Conservation (phyloP, 345 rosid species). For the Eucalyptus sp. region DNA sequence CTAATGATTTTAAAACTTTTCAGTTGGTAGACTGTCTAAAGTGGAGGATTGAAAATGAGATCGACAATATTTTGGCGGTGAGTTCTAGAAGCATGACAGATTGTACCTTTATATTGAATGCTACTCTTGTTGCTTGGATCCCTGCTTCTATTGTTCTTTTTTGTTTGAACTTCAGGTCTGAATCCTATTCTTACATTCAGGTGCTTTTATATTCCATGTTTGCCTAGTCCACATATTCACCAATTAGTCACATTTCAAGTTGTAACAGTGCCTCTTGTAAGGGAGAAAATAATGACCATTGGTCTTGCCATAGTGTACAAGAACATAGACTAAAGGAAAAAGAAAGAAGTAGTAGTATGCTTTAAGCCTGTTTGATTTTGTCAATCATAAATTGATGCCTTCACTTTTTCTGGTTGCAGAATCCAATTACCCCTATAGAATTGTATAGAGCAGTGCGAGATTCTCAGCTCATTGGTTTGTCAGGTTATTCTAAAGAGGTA, state of each 20-base stretch:
- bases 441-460: constrained; percentile 78
- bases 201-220: background rate
- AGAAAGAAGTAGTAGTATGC: background rate
- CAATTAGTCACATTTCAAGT: background rate
- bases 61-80: constrained; percentile 65
- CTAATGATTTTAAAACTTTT: constrained; percentile 8
- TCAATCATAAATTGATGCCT: background rate
- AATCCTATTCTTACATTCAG: background rate
- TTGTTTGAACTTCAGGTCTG: background rate
- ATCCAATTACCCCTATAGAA: constrained; percentile 77
- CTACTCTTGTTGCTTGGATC: background rate
- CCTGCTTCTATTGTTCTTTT: background rate
- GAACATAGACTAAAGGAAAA: background rate
- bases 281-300: background rate
- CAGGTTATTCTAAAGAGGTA: constrained; percentile 95
- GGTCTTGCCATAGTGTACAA: background rate
- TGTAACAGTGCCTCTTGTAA: background rate
- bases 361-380: background rate
- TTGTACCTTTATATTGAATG: background rate
- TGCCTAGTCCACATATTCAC: background rate
- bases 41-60: constrained; percentile 84
- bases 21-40: constrained; percentile 72
- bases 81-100: constrained; percentile 4
- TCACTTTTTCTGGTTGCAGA: constrained; percentile 23
- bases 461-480: constrained; percentile 81